These are phyloP conservation scores for Diplodia intermedia DNA, from an alignment of 2,329 filamentous ascomycete genomes.

Conservation along the genomic window DNA sequence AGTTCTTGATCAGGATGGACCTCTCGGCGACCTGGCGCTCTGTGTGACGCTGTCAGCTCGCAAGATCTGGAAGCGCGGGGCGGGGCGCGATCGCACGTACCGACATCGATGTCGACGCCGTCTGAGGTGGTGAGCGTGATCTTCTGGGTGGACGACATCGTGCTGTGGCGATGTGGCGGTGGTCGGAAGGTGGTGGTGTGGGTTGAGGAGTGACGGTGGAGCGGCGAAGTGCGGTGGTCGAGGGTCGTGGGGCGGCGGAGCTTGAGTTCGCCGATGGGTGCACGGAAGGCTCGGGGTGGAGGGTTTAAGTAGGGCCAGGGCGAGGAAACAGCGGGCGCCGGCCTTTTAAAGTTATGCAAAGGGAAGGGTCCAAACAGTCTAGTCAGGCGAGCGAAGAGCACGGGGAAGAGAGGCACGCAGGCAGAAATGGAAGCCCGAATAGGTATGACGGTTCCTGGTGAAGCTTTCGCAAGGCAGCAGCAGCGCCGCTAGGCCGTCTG, in stretches of 20 bases:
- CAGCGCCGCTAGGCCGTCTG: no score
- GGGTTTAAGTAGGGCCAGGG: neutral
- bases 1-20: constrained; percentile 95
- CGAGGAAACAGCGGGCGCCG: neutral
- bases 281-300: neutral
- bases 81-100: constrained; percentile 38
- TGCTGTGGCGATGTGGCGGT: constrained; percentile 31
- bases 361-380: neutral
- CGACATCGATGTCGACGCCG: constrained; percentile 53
- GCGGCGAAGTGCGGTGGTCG: constrained; percentile 23
- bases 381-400: no score
- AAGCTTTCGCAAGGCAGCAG: no score
- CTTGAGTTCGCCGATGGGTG: constrained; percentile 4
- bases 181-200: constrained; percentile 14
- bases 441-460: no score
- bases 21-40: constrained; percentile 88
- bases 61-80: constrained; percentile 2
- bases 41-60: constrained; percentile 33
- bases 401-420: no score
- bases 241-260: constrained; percentile 26
- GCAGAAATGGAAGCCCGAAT: no score
- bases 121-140: constrained; percentile 57
- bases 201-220: constrained; percentile 17
- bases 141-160: constrained; percentile 42
- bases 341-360: neutral